phyloP scores from a whole-genome alignment of 331 rosid species.

The Pyrus hybrid region DNA sequence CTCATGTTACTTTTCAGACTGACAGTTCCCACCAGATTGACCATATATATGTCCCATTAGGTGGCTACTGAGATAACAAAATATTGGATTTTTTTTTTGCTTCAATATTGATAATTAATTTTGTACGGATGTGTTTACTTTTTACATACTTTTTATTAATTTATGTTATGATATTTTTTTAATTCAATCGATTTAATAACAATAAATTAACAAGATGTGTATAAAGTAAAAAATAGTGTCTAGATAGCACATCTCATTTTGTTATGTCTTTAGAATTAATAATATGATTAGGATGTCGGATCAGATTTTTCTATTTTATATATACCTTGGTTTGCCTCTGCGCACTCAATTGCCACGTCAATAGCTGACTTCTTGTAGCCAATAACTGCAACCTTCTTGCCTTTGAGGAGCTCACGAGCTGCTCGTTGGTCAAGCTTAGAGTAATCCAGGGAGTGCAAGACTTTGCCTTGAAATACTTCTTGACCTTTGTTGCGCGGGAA shows the following conservation, averaged over 20 bases:
- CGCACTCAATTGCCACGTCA: conserved; percentile 52
- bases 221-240: no score
- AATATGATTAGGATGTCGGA: not conserved
- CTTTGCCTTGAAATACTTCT: conserved; percentile 40
- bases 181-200: fast-evolving
- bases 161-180: fast-evolving
- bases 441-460: conserved; percentile 47
- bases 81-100: no score
- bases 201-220: no score
- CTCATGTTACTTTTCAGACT: not conserved
- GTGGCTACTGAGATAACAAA: not conserved
- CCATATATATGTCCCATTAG: not conserved
- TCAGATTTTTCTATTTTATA: not conserved
- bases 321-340: conserved; percentile 46
- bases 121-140: no score
- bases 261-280: not conserved
- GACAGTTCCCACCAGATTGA: not conserved
- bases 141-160: no score
- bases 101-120: no score
- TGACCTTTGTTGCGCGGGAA: conserved; percentile 31
- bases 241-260: no score
- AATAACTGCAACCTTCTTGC: conserved; percentile 41
- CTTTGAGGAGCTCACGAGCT: conserved; percentile 27
- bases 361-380: conserved; percentile 57
- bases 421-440: conserved; percentile 36